phyloP scores from a whole-genome alignment of 495 filamentous ascomycete species.

The Penicillium turbatum region DNA sequence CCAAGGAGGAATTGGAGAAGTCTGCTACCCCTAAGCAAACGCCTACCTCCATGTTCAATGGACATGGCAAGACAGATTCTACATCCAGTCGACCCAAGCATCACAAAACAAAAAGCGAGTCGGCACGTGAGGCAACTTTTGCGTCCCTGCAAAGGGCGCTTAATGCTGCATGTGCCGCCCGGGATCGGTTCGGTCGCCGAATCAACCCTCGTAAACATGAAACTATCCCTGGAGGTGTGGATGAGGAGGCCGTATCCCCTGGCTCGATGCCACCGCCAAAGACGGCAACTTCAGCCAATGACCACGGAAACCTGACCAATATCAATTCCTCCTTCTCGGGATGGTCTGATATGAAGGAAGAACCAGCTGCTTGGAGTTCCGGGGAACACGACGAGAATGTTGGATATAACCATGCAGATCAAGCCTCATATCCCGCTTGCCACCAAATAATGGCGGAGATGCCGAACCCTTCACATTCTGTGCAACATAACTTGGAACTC shows the following conservation, averaged over 20 bases:
- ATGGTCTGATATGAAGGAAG: slow-evolving; percentile 31
- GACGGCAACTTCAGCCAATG: slow-evolving; percentile 4
- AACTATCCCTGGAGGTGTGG: slow-evolving; percentile 6
- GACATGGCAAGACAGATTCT: slow-evolving; percentile 21
- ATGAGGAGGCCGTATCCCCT: slow-evolving; percentile 31
- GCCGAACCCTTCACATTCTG: slow-evolving; percentile 16
- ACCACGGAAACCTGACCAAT: slow-evolving; percentile 13
- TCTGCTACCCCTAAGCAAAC: slow-evolving; percentile 33
- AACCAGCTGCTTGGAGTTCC: slow-evolving; percentile 32
- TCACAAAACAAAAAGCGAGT: slow-evolving; percentile 42
- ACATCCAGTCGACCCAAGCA: slow-evolving; percentile 26
- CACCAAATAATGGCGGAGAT: slow-evolving; percentile 25
- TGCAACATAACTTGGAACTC: slow-evolving; percentile 15
- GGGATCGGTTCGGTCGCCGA: slow-evolving; percentile 31
- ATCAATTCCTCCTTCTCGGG: slow-evolving; percentile 29
- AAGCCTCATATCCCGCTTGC: slow-evolving; percentile 15
- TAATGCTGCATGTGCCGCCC: slow-evolving; percentile 42
- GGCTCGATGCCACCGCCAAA: slow-evolving; percentile 30
- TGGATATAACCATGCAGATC: slow-evolving; percentile 18
- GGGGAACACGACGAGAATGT: slow-evolving; percentile 27
- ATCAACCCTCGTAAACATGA: slow-evolving; percentile 20
- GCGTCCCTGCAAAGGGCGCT: slow-evolving; percentile 44
- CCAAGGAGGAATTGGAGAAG: slow-evolving; percentile 28
- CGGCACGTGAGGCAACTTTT: slow-evolving; percentile 43
- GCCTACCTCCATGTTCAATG: slow-evolving; percentile 21